Evolutionary conservation across 164 flowering plant genomes (phyloP), one percentile per base, ranked within the genome.

Genomic region (Brasenia schreberi): DNA sequence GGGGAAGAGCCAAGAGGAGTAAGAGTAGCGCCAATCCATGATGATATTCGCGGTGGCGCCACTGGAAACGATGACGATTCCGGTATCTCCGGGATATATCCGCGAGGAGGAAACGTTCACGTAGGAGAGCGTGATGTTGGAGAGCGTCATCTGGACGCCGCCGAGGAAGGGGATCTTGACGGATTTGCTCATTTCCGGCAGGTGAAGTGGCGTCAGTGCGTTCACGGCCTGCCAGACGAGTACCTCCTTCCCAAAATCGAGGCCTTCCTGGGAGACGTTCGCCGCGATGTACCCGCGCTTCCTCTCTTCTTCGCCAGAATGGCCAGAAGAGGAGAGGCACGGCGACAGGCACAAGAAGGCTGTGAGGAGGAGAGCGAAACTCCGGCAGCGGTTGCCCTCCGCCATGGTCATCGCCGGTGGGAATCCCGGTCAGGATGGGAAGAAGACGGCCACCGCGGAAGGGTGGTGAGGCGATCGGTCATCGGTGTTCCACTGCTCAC

Each of bases 21-120:
- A 90, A 16, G 86, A 77, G 75, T 90, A 94, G 70, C 58, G 42
- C 98, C 98, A 94, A 68, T 82, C 67, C 91, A 87, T 77, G 64
- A 77, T 82, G 83, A 94, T 63, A 78, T 82, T 80, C 12, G 85
- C 85, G 14, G 90, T 83, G 42, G 84, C 81, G 62, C 92, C 96
- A 0, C 86, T 82, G 4, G 85, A 88, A 5, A 83, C 70, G 56
- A 94, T 83, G 2, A 71, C 74, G 23, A 91, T 66, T 14, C 97
- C 96, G 0, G 74, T 58, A 12, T 81, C 89, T 0, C 91, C 92
- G 11, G 82, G 82, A 67, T 74, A 73, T 5, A 85, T 78, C 67
- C 60, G 69, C 16, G 97, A 87, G 0, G 77, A 71, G 53, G 53
- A 43, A 58, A 89, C 93, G 64, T 76, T 69, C 6, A 91, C 63